Evolutionary conservation across 75 land plant genomes (phyloP), one percentile per base, ranked within the genome.

Genomic region (Ceratopteris richardii): DNA sequence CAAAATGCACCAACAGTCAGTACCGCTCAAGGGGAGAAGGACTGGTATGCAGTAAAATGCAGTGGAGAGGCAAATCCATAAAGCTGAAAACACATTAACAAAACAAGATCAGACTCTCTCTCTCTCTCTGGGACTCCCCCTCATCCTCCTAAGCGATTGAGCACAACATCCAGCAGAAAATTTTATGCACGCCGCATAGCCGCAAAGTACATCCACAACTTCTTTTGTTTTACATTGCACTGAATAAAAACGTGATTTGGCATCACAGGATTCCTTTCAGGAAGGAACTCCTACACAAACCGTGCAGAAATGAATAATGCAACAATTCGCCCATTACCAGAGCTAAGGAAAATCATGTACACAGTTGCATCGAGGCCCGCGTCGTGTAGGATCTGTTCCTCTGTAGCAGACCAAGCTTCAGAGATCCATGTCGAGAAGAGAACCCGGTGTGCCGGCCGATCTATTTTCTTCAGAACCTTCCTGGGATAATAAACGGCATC

Each of bases 351-450:
- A 31, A 75, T 76, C 54, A 89, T 64, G 74, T 92, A 92, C 29
- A 88, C 75, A 48, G 90, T 84, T 21, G 97, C 66, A 33, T 92
- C 97, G 37, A 92, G 67, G 24, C 97, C 97, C 7, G 84, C 80
- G 21, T 68, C 29, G 37, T 54, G 16, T 17, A 92, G 63, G n/a
- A 92, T 60, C 18, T 92, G 95, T 0, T 65, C 70, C 50, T 88
- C 84, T 0, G 76, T 21, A n/a, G 86, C 77, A 1, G 37, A 0
- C 16, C 73, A 24, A 7, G 90, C 90, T 29, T 88, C 96, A 11
- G 3, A 25, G 58, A 82, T 62, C 97, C 97, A 92, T 1, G 68
- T 56, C 12, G 82, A 74, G 7, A 90, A 84, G 62, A 60, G 70
- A 59, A 60, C 71, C 4, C 10, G 22, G 2, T 6, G 27, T 33